These are phyloP conservation scores for Ceratocystis alfenasii DNA, from an alignment of 2,329 filamentous ascomycete genomes.

Conservation along the genomic window DNA sequence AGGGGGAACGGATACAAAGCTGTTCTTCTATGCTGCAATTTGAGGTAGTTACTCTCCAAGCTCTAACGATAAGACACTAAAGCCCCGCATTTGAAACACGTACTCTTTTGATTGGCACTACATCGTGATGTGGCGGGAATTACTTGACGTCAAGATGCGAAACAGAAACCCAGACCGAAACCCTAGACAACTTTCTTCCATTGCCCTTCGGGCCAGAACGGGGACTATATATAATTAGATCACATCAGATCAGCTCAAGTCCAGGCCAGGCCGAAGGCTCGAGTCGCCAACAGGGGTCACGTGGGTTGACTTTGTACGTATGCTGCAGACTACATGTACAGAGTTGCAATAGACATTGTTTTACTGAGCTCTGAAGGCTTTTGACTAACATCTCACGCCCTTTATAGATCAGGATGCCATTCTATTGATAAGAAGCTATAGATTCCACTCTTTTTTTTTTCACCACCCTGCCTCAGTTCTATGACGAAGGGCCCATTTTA, in stretches of 20 bases:
- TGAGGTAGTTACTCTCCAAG: neutral
- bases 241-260: neutral
- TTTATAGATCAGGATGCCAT: neutral
- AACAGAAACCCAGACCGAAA: neutral
- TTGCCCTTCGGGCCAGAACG: neutral
- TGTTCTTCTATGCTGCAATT: neutral
- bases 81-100: constrained; percentile 4
- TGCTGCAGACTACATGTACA: too few relatives aligned
- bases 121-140: constrained; percentile 1
- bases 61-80: neutral
- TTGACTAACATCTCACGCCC: too few relatives aligned
- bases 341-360: too few relatives aligned
- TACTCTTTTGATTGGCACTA: neutral
- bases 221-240: neutral
- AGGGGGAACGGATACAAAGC: neutral
- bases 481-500: neutral
- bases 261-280: neutral
- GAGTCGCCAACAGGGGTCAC: neutral
- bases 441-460: neutral
- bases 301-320: too few relatives aligned
- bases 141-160: neutral
- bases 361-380: neutral
- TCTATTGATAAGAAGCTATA: neutral
- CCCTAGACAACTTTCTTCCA: neutral
- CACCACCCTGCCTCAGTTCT: neutral